Conservation (phyloP, 2,329 filamentous ascomycete genomes). For the Incumbomyces lentus region DNA sequence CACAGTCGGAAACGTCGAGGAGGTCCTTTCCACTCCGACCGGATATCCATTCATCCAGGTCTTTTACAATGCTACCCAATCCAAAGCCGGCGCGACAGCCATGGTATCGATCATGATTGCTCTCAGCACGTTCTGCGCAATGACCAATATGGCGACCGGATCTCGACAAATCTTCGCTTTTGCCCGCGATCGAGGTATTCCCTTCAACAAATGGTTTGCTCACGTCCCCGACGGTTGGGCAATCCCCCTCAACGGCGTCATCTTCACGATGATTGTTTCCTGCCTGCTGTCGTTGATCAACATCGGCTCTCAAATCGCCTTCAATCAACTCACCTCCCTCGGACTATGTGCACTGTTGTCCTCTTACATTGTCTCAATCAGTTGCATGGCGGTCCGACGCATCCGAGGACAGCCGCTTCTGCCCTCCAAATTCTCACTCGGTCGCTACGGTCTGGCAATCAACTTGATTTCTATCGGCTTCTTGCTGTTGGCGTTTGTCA, state of each 20-base stretch:
- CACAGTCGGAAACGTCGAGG: slow-evolving; percentile 27
- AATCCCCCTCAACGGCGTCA: slow-evolving; percentile 17
- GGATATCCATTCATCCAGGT: slow-evolving; percentile 30
- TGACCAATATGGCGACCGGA: slow-evolving; percentile 29
- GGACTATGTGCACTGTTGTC: slow-evolving; percentile 29
- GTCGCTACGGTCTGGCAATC: slow-evolving; percentile 28
- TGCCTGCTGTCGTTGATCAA: slow-evolving; percentile 31
- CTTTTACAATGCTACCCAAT: slow-evolving; percentile 27
- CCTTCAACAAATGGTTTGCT: slow-evolving; percentile 23
- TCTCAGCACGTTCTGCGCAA: slow-evolving; percentile 23
- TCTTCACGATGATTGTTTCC: slow-evolving; percentile 38
- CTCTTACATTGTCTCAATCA: slow-evolving; percentile 31
- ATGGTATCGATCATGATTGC: slow-evolving; percentile 27
- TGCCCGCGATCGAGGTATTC: slow-evolving; percentile 33
- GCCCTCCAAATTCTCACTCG: slow-evolving; percentile 29
- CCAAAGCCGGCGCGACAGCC: slow-evolving; percentile 23
- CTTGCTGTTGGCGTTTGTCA: slow-evolving; percentile 19
- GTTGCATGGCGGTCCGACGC: slow-evolving; percentile 28
- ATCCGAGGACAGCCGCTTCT: slow-evolving; percentile 27
- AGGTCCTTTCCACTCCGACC: slow-evolving; percentile 25
- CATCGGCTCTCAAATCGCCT: slow-evolving; percentile 28
- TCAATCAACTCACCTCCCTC: slow-evolving; percentile 34
- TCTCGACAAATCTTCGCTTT: slow-evolving; percentile 32
- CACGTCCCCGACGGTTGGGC: slow-evolving; percentile 2
- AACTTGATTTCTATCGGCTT: slow-evolving; percentile 27